Evolutionary conservation across 805 yeast genomes (phyloP), one percentile per base, ranked within the genome.

Genomic region (Suhomyces sp.): DNA sequence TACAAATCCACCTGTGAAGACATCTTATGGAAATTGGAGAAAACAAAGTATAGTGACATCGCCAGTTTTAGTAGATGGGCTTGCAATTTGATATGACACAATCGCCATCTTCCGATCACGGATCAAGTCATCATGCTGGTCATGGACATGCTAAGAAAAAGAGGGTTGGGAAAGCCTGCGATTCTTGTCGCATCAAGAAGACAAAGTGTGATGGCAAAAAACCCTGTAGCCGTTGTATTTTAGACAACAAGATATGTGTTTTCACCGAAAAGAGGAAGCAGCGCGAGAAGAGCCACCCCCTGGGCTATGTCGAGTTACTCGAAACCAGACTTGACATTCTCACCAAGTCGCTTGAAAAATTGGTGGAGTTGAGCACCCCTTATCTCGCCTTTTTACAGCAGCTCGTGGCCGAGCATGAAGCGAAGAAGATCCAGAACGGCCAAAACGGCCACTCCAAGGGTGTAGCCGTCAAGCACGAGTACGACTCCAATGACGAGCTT

Each of bases 161-260:
- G 62, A 64, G 88, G 54, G 87, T 83, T 3, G 85, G 85, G 10
- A 83, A 82, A 58, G 87, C 87, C 5, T 83, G 88, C 57, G 87
- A 83, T 61, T 77, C 80, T 49, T 83, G 88, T 63, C 70, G 88
- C 44, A 72, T 83, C 52, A 83, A 83, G 61, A 83, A 83, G 67
- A 83, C 86, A 5, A 83, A 83, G 56, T 83, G 88, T 63, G 83
- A 82, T 53, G 88, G 88, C 19, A 75, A 76, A 48, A 80, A 80
- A 56, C 87, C 88, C 0, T 83, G 88, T 58, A 76, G 77, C 36
- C 74, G 81, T 51, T 83, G 88, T 61, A 63, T 73, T 7, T 68
- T 73, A 7, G 86, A 82, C 57, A 83, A 83, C 65, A 82, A 81
- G 61, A 74, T 83, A 31, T 83, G 88, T 63, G 78, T 82, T 2